A percentile compares a stretch with the other conserved stretches of the same genome.
phyloP scores from a whole-genome alignment of 2,329 filamentous ascomycete genomes.

The Byssoonygena ceratinophila region DNA sequence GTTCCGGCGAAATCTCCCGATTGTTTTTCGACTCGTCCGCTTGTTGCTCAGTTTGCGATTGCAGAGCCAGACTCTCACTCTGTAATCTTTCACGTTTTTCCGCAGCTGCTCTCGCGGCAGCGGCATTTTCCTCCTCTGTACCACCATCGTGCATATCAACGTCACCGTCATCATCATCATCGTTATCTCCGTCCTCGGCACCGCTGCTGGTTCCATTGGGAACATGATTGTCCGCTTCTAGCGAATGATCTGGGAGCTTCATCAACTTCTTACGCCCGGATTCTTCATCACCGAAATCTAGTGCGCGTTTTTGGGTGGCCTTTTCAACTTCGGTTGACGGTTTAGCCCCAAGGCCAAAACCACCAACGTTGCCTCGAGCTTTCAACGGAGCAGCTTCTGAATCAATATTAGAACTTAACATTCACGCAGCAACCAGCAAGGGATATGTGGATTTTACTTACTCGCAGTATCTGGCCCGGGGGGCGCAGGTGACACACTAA shows the following conservation, averaged over 20 bases:
- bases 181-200: conserved; percentile 49
- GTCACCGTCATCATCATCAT: conserved; percentile 57
- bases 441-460: conserved; percentile 23
- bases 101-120: conserved; percentile 72
- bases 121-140: conserved; percentile 78
- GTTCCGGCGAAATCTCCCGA: background rate
- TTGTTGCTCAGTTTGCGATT: background rate
- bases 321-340: conserved; percentile 55
- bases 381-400: conserved; percentile 46
- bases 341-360: conserved; percentile 70
- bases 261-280: conserved; percentile 77
- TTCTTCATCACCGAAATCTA: conserved; percentile 83
- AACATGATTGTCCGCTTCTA: conserved; percentile 50
- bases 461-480: conserved; percentile 34
- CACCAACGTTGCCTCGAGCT: conserved; percentile 62
- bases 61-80: conserved; percentile 19
- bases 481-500: conserved; percentile 24
- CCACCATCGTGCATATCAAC: conserved; percentile 65
- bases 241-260: conserved; percentile 68
- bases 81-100: conserved; percentile 64
- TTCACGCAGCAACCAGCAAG: background rate
- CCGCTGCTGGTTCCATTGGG: conserved; percentile 44
- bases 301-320: conserved; percentile 57
- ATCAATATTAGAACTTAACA: conserved; percentile 10
- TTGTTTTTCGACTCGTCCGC: background rate